Base-by-base conservation (phyloP, 495 filamentous ascomycete genomes). In the Lentithecium fluviatile region DNA sequence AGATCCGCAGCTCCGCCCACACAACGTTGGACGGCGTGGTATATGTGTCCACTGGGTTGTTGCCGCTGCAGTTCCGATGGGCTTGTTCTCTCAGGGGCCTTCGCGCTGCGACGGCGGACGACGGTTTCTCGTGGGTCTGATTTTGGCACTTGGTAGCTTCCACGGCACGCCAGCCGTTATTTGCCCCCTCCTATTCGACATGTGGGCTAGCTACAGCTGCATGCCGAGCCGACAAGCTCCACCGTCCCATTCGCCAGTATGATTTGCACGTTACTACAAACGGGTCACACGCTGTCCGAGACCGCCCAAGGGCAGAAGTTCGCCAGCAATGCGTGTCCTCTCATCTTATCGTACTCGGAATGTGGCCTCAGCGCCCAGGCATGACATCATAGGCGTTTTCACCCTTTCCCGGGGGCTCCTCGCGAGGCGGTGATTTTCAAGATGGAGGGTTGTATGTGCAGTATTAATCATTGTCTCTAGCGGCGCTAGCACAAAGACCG, bases 191-290 rank as follows among this genome's bases (percentile, higher is more conserved):
- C 29, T 32, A 32, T 32, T 32, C 29, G 29, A 32, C n/a, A n/a
- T n/a, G n/a, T n/a, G n/a, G n/a, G n/a, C 40, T 43, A 3, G 40
- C 40, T 43, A 43, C 40, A 43, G 40, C 40, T 43, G 40, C 40
- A 43, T 20, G 40, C 40, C 40, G 40, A 43, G 40, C 5, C 40
- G 40, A 5, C n/a, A n/a, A 13, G 5, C 19, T 43, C 40, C 6
- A 15, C 13, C 5, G 15, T 20, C 5, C 40, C 15, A 43, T 43
- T 43, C 40, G 40, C 13, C 15, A 43, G 6, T 13, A 43, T 20
- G 3, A 6, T 13, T 15, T 15, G 6, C 40, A 13, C 36, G 8
- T 38, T 38, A 7, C 15, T 8, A 15, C 8, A 15, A 38, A 15
- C 40, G 13, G 40, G 40, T 43, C 40, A 43, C 40, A 43, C 40